Percentiles rank a stretch among this genome's conserved stretches.
Evolutionary conservation across 2,329 filamentous ascomycete species (phyloP).

Genomic region (Pseudohalonectria lignicola): DNA sequence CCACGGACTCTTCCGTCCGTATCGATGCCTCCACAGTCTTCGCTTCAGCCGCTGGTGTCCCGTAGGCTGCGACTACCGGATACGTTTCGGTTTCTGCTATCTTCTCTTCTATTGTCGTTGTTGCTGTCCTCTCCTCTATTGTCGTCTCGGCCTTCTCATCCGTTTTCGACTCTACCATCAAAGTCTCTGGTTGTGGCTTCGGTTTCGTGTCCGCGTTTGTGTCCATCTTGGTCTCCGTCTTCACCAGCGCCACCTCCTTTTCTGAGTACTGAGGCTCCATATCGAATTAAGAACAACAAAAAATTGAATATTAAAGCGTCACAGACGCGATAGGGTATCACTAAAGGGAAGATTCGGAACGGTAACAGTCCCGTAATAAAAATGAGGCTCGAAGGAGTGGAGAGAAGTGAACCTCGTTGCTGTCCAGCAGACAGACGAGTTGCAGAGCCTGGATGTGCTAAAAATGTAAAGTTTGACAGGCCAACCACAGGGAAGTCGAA

Average conservation of each 20-base stretch:
- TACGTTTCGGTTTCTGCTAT: not conserved
- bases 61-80: no score
- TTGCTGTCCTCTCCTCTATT: not conserved
- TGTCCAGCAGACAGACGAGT: constrained; percentile 18
- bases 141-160: not conserved
- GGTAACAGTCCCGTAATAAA: no score
- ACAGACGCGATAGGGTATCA: not conserved
- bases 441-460: no score
- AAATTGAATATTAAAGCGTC: not conserved
- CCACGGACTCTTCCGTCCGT: not conserved
- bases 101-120: not conserved
- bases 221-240: no score
- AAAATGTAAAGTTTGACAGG: no score
- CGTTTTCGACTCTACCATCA: not conserved
- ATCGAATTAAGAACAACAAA: not conserved
- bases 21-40: not conserved
- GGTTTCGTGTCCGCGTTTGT: no score
- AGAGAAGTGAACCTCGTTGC: constrained; percentile 9
- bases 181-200: not conserved
- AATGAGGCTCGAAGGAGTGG: not conserved
- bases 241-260: not conserved
- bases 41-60: no score
- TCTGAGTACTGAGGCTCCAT: not conserved
- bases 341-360: not conserved
- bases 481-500: constrained; percentile 4